These are phyloP conservation scores for Colletotrichum costaricense DNA, from an alignment of 2,329 filamentous ascomycete genomes.

Conservation along the genomic window DNA sequence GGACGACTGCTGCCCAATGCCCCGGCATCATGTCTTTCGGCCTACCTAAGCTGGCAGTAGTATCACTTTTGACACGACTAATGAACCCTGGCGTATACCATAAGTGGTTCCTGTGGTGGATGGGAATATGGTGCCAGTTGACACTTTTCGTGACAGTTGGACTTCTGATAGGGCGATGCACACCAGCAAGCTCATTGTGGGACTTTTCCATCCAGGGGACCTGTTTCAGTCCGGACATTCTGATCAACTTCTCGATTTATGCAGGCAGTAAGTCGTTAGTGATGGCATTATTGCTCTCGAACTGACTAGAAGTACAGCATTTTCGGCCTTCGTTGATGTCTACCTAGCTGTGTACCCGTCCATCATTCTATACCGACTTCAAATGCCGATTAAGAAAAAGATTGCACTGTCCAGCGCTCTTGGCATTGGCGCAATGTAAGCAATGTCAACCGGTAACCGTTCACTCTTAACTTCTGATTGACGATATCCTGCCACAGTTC, in stretches of 20 bases:
- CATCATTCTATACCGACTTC: conserved; percentile 48
- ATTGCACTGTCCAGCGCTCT: conserved; percentile 50
- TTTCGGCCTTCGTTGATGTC: conserved; percentile 52
- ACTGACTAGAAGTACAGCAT: conserved; percentile 36
- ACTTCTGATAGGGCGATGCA: conserved; percentile 55
- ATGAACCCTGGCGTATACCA: conserved; percentile 50
- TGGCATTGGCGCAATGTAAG: conserved; percentile 51
- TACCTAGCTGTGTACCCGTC: conserved; percentile 56
- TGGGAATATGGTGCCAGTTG: conserved; percentile 45
- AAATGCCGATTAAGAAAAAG: conserved; percentile 54
- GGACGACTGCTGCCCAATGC: conserved; percentile 49
- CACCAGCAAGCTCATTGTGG: conserved; percentile 52
- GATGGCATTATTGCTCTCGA: rapidly evolving
- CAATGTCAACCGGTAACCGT: conserved; percentile 3
- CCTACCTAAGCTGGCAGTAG: conserved; percentile 55
- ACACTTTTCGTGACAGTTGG: conserved; percentile 49
- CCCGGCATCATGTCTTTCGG: conserved; percentile 52
- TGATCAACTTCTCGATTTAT: conserved; percentile 53
- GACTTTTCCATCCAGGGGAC: conserved; percentile 45
- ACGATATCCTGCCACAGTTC: conserved; percentile 30
- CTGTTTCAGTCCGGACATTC: conserved; percentile 47
- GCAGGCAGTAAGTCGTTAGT: conserved; percentile 47
- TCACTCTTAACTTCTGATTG: background rate
- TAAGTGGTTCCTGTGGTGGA: conserved; percentile 48
- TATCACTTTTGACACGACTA: conserved; percentile 50